Percentiles rank a stretch among this genome's conserved stretches.
These are phyloP conservation scores for Alternaria consortialis DNA, from an alignment of 2,329 filamentous ascomycete genomes.

Conservation along the genomic window DNA sequence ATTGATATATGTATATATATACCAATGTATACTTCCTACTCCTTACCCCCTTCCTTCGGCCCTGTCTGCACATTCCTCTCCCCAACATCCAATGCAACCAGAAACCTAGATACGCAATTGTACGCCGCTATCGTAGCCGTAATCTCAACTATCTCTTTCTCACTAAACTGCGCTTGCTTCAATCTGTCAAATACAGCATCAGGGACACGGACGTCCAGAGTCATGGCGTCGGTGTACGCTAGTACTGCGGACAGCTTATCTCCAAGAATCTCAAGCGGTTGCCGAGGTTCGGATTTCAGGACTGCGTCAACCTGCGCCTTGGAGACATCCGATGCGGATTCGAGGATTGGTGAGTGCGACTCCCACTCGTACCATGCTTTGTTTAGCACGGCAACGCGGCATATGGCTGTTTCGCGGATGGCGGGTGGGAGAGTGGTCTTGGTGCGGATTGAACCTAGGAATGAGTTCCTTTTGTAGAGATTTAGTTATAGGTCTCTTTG, in stretches of 20 bases:
- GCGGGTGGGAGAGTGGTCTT: constrained; percentile 59
- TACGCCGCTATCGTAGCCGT: constrained; percentile 81
- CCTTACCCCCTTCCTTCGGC: constrained; percentile 27
- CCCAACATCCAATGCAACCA: constrained; percentile 78
- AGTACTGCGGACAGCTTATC: constrained; percentile 74
- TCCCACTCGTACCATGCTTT: constrained; percentile 86
- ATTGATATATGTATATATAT: neutral
- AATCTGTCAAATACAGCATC: constrained; percentile 73
- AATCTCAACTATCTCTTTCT: constrained; percentile 81
- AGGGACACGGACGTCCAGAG: constrained; percentile 72
- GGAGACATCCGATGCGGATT: constrained; percentile 60
- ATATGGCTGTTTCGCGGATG: constrained; percentile 81
- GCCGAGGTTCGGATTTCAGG: constrained; percentile 28
- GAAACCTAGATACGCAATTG: constrained; percentile 84
- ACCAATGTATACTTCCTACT: neutral
- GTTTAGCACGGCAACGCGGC: constrained; percentile 81
- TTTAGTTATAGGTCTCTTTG: neutral
- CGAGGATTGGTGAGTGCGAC: constrained; percentile 75
- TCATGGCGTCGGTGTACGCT: constrained; percentile 85
- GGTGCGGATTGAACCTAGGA: constrained; percentile 65
- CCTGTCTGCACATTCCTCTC: constrained; percentile 50
- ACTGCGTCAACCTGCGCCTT: constrained; percentile 56
- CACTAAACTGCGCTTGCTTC: constrained; percentile 65
- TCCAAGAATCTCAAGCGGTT: constrained; percentile 52
- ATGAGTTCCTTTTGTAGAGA: constrained; percentile 56